phyloP scores from a whole-genome alignment of 2,329 filamentous ascomycete genomes.

The Paecilomyces variotii region DNA sequence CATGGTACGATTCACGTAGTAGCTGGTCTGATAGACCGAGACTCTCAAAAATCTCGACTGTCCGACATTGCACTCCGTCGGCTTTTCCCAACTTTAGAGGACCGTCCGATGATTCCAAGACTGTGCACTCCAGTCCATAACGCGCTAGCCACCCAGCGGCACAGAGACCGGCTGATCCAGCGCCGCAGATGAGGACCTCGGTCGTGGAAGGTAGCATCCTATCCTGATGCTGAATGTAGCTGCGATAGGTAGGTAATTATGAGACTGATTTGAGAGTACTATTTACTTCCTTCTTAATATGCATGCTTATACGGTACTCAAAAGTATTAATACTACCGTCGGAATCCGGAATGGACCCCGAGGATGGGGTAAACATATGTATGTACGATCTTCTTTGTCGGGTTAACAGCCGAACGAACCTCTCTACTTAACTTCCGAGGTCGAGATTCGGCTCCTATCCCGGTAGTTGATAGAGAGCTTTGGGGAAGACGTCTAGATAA shows the following conservation, averaged over 20 bases:
- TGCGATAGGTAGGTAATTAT: background rate
- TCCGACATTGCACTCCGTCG: slow-evolving; percentile 55
- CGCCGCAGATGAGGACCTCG: slow-evolving; percentile 52
- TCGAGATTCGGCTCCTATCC: no score
- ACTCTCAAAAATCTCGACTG: slow-evolving; percentile 55
- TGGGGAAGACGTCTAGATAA: no score
- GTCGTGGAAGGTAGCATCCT: slow-evolving; percentile 23
- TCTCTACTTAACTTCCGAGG: no score
- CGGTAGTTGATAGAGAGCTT: no score
- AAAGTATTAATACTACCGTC: background rate
- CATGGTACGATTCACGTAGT: slow-evolving; percentile 50
- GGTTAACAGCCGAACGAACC: no score
- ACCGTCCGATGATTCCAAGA: slow-evolving; percentile 50
- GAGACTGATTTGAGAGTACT: background rate
- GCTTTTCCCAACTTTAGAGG: slow-evolving; percentile 54
- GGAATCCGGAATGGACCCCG: background rate
- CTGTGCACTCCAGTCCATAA: slow-evolving; percentile 47
- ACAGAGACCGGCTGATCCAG: slow-evolving; percentile 55
- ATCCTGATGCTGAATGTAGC: background rate
- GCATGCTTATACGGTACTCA: background rate
- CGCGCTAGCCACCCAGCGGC: slow-evolving; percentile 55
- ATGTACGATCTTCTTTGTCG: no score
- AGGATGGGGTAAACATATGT: background rate
- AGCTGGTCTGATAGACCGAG: slow-evolving; percentile 49
- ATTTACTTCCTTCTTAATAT: background rate